Conservation (phyloP, 768 basidiomycete species). For the Amanita inopinata region DNA sequence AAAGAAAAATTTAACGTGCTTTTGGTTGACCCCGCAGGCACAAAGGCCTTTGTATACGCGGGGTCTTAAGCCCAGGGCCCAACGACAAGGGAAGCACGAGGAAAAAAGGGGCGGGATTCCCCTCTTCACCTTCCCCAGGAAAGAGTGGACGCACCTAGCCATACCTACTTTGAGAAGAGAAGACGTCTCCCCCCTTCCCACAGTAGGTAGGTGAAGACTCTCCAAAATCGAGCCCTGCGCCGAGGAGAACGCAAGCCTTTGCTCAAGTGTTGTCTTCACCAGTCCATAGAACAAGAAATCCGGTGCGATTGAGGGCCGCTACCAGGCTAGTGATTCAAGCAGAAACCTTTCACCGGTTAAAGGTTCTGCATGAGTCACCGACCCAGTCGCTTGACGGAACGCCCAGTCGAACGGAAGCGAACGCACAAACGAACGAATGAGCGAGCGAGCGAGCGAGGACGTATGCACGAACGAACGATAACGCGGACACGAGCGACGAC, state of each 20-base stretch:
- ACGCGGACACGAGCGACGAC: too few species aligned
- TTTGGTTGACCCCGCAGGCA: neutral
- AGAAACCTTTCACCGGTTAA: too few species aligned
- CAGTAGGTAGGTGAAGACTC: too few species aligned
- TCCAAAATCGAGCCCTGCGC: too few species aligned
- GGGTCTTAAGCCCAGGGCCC: slow-evolving; percentile 5
- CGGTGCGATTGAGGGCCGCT: too few species aligned
- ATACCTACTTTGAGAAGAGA: neutral
- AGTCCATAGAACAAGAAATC: too few species aligned
- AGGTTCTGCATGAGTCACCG: too few species aligned
- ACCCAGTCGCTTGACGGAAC: neutral
- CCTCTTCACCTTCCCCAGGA: neutral
- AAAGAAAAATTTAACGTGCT: neutral
- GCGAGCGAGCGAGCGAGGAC: neutral
- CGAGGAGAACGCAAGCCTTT: too few species aligned
- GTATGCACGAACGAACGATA: too few species aligned
- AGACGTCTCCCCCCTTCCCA: too few species aligned
- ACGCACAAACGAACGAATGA: neutral
- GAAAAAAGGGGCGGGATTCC: neutral
- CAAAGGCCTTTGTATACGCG: neutral
- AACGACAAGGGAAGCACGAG: slow-evolving; percentile 7
- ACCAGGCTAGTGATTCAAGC: too few species aligned
- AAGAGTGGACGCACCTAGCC: slow-evolving; percentile 1
- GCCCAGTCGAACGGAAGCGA: neutral
- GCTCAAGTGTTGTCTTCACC: too few species aligned